These are phyloP conservation scores for Pseudocercospora fijiensis DNA, from an alignment of 2,329 filamentous ascomycete genomes.

Conservation along the genomic window DNA sequence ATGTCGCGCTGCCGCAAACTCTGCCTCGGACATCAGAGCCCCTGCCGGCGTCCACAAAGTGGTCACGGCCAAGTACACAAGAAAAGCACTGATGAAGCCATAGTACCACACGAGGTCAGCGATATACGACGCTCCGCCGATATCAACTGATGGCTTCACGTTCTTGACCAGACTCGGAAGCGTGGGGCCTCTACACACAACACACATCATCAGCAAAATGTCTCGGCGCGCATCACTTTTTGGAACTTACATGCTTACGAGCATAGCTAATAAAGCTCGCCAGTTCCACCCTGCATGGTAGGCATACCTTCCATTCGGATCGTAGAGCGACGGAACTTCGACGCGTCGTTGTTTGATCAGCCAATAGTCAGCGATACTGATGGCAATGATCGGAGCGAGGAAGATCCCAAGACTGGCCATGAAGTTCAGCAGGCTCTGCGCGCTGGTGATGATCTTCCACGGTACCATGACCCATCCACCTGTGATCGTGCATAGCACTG, in stretches of 20 bases:
- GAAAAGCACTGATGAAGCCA: neutral
- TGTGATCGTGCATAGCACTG: constrained; percentile 49
- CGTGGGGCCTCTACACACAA: neutral
- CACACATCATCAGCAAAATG: too few species aligned
- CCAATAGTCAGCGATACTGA: constrained; percentile 59
- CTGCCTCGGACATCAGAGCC: neutral
- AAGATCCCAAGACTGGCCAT: constrained; percentile 67
- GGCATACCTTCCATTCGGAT: constrained; percentile 50
- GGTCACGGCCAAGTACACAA: neutral
- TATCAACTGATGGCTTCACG: neutral
- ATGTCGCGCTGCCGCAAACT: neutral
- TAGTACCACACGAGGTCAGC: neutral
- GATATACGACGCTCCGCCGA: neutral
- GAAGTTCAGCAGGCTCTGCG: constrained; percentile 54
- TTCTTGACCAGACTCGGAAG: neutral
- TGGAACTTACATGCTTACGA: constrained; percentile 34
- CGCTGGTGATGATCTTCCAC: constrained; percentile 64
- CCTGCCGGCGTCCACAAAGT: neutral
- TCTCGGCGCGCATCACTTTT: too few species aligned
- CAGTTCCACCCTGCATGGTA: constrained; percentile 58
- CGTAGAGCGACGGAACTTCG: constrained; percentile 54
- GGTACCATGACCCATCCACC: constrained; percentile 54
- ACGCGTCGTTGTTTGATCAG: constrained; percentile 46
- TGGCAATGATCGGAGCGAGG: constrained; percentile 62
- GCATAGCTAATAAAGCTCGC: constrained; percentile 58